Percentiles rank a stretch among this genome's conserved stretches.
Evolutionary conservation across 164 flowering plant species (phyloP).

Genomic region (Chloranthus sessilifolius): DNA sequence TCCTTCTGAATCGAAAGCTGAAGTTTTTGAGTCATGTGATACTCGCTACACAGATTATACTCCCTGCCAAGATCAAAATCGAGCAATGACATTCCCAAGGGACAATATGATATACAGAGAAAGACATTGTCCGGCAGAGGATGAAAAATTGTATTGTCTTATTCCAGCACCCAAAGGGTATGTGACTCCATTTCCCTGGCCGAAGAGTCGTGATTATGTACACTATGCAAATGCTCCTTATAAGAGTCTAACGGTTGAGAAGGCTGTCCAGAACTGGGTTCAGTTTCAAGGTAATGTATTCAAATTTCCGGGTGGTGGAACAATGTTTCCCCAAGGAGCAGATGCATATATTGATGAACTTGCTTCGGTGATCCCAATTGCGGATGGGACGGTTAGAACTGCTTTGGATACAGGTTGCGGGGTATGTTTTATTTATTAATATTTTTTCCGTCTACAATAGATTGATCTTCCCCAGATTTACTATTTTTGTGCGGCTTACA

Average conservation of each 20-base stretch:
- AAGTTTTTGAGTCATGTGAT: slow-evolving; percentile 64
- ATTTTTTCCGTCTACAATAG: too few species aligned
- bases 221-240: slow-evolving; percentile 88
- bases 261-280: slow-evolving; percentile 94
- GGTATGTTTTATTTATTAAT: slow-evolving; percentile 40
- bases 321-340: slow-evolving; percentile 98
- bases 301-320: slow-evolving; percentile 98
- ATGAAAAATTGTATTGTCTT: slow-evolving; percentile 77
- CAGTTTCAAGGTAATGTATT: slow-evolving; percentile 81
- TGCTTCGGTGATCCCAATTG: slow-evolving; percentile 80
- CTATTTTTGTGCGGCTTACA: too few species aligned
- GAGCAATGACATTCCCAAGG: slow-evolving; percentile 92
- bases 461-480: too few species aligned
- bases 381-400: slow-evolving; percentile 80
- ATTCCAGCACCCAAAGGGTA: slow-evolving; percentile 92
- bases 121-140: slow-evolving; percentile 82
- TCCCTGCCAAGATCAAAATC: slow-evolving; percentile 94
- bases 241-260: slow-evolving; percentile 80
- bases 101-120: slow-evolving; percentile 93
- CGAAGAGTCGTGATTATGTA: slow-evolving; percentile 86
- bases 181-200: slow-evolving; percentile 87
- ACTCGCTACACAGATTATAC: slow-evolving; percentile 64
- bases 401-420: slow-evolving; percentile 98
- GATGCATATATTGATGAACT: slow-evolving; percentile 95
- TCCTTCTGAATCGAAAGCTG: slow-evolving; percentile 38